phyloP scores from a whole-genome alignment of 2,329 filamentous ascomycete species.

The Daldinia eschscholtzii region DNA sequence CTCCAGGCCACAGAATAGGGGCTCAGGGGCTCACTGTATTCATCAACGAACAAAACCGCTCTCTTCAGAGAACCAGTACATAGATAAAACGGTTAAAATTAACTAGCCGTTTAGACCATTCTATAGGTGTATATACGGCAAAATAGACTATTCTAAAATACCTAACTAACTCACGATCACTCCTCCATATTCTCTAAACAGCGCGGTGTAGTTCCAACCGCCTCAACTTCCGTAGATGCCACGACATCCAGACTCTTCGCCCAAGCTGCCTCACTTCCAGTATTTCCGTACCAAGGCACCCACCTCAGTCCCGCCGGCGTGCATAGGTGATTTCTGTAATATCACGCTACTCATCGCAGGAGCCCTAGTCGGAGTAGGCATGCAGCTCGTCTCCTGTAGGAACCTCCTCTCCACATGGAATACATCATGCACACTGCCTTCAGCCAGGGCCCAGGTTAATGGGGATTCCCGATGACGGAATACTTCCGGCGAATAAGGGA shows the following conservation, averaged over 20 bases:
- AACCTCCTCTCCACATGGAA: neutral
- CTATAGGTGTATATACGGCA: neutral
- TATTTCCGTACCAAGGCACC: neutral
- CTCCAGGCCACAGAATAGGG: neutral
- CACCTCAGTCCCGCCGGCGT: neutral
- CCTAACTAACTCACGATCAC: neutral
- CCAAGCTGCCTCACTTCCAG: neutral
- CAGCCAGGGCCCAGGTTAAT: neutral
- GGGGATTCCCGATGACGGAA: neutral
- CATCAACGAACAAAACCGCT: neutral
- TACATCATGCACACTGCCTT: neutral
- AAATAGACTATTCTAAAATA: neutral
- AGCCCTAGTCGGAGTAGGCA: neutral
- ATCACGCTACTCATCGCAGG: neutral
- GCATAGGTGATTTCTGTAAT: neutral
- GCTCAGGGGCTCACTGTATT: neutral
- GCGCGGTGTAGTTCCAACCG: neutral
- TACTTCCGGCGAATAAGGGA: neutral
- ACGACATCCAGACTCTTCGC: neutral
- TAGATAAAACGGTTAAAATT: neutral
- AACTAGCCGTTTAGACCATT: neutral
- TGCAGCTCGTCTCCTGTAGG: constrained; percentile 3
- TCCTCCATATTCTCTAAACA: neutral
- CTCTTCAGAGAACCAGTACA: constrained; percentile 1
- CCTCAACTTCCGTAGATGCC: neutral